A percentile compares a stretch with the other conserved stretches of the same genome.
These are phyloP conservation scores for Pythium periplocum DNA, from an alignment of 352 stramenopile species.

Conservation along the genomic window DNA sequence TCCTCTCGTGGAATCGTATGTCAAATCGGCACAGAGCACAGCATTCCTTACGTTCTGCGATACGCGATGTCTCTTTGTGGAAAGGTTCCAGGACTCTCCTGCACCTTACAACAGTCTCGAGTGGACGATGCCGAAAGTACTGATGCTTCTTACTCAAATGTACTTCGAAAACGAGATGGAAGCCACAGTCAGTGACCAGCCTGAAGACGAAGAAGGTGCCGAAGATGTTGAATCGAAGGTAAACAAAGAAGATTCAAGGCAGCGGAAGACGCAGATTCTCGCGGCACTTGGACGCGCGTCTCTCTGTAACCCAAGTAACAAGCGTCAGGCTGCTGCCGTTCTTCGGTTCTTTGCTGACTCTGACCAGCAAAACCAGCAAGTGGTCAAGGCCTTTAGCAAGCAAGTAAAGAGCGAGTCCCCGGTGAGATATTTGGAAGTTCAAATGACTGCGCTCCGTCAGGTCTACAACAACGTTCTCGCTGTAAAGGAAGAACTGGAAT, in stretches of 20 bases:
- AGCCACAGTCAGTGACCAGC: slow-evolving; percentile 25
- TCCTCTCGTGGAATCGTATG: slow-evolving; percentile 37
- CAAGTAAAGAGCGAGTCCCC: slow-evolving; percentile 71
- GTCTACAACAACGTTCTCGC: slow-evolving; percentile 56
- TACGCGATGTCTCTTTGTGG: slow-evolving; percentile 71
- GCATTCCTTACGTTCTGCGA: slow-evolving; percentile 82
- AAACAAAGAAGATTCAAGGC: slow-evolving; percentile 23
- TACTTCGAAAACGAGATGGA: slow-evolving; percentile 82
- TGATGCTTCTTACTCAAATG: slow-evolving; percentile 72
- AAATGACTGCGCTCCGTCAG: slow-evolving; percentile 80
- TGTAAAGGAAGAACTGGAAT: slow-evolving; percentile 53
- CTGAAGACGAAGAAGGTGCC: slow-evolving; percentile 34
- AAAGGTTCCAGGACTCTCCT: slow-evolving; percentile 65
- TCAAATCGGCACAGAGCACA: slow-evolving; percentile 53
- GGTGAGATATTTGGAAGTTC: slow-evolving; percentile 81
- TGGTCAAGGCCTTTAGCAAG: slow-evolving; percentile 79
- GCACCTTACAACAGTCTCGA: slow-evolving; percentile 56
- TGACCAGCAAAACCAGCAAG: slow-evolving; percentile 43
- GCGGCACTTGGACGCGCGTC: slow-evolving; percentile 65
- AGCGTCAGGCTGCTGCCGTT: slow-evolving; percentile 68
- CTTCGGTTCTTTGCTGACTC: slow-evolving; percentile 59
- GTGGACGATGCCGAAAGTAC: slow-evolving; percentile 61
- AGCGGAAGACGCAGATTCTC: slow-evolving; percentile 60
- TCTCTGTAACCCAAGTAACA: slow-evolving; percentile 80
- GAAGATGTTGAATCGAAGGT: slow-evolving; percentile 15